Evolutionary conservation across 2,329 filamentous ascomycete genomes (phyloP).

Genomic region (Clathrospora elynae): DNA sequence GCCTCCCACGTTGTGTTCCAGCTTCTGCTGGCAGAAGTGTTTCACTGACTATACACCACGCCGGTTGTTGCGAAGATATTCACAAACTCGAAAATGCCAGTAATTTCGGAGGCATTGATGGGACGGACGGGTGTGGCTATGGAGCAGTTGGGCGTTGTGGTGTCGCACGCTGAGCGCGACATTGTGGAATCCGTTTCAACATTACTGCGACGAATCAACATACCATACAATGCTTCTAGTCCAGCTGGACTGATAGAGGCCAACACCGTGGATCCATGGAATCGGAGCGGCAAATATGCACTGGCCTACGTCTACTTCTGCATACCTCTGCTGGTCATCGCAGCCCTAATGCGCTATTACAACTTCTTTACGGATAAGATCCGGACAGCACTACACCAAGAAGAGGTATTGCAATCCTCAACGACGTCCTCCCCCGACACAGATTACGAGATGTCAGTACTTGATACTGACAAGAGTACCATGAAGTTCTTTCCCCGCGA

Average conservation of each 20-base stretch:
- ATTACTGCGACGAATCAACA: constrained; percentile 56
- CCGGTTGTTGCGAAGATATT: constrained; percentile 14
- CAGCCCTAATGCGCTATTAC: constrained; percentile 75
- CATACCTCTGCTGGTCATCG: constrained; percentile 69
- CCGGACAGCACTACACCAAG: constrained; percentile 84
- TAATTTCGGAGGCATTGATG: constrained; percentile 37
- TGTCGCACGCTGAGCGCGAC: constrained; percentile 38
- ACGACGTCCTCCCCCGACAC: constrained; percentile 60
- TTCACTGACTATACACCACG: constrained; percentile 23
- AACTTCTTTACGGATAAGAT: constrained; percentile 94
- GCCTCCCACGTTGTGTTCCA: constrained; percentile 27
- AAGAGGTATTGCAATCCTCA: constrained; percentile 72
- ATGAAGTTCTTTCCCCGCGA: constrained; percentile 77
- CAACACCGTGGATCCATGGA: constrained; percentile 74
- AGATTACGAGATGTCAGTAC: constrained; percentile 66
- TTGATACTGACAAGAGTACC: constrained; percentile 65
- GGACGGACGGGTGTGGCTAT: constrained; percentile 36
- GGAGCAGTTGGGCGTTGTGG: constrained; percentile 34
- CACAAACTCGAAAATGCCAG: constrained; percentile 40
- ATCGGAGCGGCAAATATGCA: constrained; percentile 80
- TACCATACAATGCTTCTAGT: constrained; percentile 61
- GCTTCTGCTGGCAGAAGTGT: constrained; percentile 46
- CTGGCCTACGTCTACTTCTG: constrained; percentile 89
- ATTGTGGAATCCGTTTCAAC: constrained; percentile 34
- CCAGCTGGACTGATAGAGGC: constrained; percentile 62